Percentiles rank a stretch among this genome's conserved stretches.
Conservation (phyloP, 2,329 filamentous ascomycete genomes). For the Exophiala alcalophila region DNA sequence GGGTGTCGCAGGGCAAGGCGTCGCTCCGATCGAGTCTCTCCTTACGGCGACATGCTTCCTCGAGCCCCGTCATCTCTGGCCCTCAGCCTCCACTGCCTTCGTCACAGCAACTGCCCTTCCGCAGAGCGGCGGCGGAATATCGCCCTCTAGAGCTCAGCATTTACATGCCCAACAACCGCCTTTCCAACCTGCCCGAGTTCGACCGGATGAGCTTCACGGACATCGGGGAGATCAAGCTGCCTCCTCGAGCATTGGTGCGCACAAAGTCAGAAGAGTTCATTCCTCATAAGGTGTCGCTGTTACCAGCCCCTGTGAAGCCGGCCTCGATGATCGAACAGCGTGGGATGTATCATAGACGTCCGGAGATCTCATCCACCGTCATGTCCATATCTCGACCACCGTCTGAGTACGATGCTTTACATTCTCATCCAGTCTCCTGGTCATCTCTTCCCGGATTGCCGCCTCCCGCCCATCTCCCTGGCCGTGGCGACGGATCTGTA, state of each 20-base stretch:
- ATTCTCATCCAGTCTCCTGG: constrained; percentile 32
- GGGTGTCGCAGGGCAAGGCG: constrained; percentile 40
- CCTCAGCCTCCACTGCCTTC: constrained; percentile 32
- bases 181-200: constrained; percentile 47
- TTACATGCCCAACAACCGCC: constrained; percentile 42
- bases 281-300: constrained; percentile 15
- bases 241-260: constrained; percentile 35
- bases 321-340: constrained; percentile 29
- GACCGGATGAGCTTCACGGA: constrained; percentile 38
- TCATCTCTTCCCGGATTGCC: constrained; percentile 28
- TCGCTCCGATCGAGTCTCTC: constrained; percentile 43
- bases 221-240: constrained; percentile 32
- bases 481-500: constrained; percentile 25
- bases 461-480: constrained; percentile 33
- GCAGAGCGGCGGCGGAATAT: constrained; percentile 32
- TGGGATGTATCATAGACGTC: constrained; percentile 15
- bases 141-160: constrained; percentile 49
- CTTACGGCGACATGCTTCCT: constrained; percentile 36
- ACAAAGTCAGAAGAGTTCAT: constrained; percentile 29
- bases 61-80: constrained; percentile 40
- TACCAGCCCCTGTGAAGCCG: constrained; percentile 22
- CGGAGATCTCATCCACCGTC: constrained; percentile 22
- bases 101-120: constrained; percentile 21
- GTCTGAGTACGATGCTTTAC: constrained; percentile 29
- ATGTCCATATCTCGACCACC: constrained; percentile 26